Percentiles rank a stretch among this genome's conserved stretches.
These are phyloP conservation scores for Citrus reticulata DNA, from an alignment of 345 rosid genomes.

Conservation along the genomic window DNA sequence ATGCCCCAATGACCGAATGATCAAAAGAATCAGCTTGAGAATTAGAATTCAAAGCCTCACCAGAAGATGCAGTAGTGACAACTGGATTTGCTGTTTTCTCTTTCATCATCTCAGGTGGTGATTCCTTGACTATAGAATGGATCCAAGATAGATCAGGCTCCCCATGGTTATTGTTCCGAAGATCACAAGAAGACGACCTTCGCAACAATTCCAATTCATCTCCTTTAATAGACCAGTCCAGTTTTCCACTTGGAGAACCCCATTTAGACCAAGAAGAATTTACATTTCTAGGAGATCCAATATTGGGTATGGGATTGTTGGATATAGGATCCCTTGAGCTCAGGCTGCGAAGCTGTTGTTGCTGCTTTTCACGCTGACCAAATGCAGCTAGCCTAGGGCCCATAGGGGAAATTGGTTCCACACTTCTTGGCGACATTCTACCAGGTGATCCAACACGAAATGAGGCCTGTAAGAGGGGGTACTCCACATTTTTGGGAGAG, in stretches of 20 bases:
- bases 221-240: conserved; percentile 35
- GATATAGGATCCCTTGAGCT: conserved; percentile 39
- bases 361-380: conserved; percentile 47
- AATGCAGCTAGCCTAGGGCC: conserved; percentile 28
- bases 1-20: conserved; percentile 31
- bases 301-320: conserved; percentile 22
- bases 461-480: conserved; percentile 34
- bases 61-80: conserved; percentile 14
- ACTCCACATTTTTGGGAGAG: conserved; percentile 38
- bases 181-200: conserved; percentile 38
- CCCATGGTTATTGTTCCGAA: conserved; percentile 23
- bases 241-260: conserved; percentile 44
- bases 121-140: conserved; percentile 52
- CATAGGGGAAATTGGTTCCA: conserved; percentile 50
- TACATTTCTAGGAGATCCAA: conserved; percentile 31
- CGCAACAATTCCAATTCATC: conserved; percentile 28
- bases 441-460: conserved; percentile 45
- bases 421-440: conserved; percentile 46
- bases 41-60: conserved; percentile 25
- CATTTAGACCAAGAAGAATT: conserved; percentile 42
- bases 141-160: conserved; percentile 57
- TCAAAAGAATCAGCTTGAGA: conserved; percentile 26
- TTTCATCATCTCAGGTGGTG: conserved; percentile 41
- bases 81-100: conserved; percentile 21
- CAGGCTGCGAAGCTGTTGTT: conserved; percentile 35